Evolutionary conservation across 2,329 filamentous ascomycete species (phyloP).

Genomic region (Hymenoscyphus fructigenus): DNA sequence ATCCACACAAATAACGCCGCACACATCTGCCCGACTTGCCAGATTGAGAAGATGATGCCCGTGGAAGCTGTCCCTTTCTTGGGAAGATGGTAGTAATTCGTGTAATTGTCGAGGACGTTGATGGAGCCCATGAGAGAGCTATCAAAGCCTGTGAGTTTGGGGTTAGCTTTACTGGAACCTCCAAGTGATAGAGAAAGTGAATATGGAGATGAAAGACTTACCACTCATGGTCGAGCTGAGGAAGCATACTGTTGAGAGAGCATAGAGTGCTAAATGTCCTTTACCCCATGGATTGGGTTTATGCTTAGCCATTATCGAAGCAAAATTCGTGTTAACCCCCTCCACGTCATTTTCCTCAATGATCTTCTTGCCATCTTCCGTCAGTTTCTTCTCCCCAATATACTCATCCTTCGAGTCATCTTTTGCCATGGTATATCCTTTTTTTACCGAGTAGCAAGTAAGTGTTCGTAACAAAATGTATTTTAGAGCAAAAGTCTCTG

Average conservation of each 20-base stretch:
- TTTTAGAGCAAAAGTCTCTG: not conserved
- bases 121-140: not conserved
- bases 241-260: not conserved
- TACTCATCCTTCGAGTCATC: not conserved
- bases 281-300: not conserved
- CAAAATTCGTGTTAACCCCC: not conserved
- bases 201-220: not conserved
- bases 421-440: not conserved
- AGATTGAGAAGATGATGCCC: not conserved
- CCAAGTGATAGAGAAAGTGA: not conserved
- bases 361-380: not conserved
- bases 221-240: not conserved
- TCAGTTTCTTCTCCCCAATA: not conserved
- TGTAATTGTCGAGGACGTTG: conserved; percentile 1
- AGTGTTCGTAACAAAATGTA: not conserved
- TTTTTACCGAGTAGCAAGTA: not conserved
- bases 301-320: not conserved
- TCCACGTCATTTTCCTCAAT: not conserved
- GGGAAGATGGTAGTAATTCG: not conserved
- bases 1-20: not conserved
- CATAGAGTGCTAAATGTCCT: not conserved
- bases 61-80: conserved; percentile 1
- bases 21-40: not conserved
- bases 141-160: not conserved
- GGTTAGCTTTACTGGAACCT: not conserved